These are phyloP conservation scores for Exophiala viscosa DNA, from an alignment of 2,329 filamentous ascomycete species.

Conservation along the genomic window DNA sequence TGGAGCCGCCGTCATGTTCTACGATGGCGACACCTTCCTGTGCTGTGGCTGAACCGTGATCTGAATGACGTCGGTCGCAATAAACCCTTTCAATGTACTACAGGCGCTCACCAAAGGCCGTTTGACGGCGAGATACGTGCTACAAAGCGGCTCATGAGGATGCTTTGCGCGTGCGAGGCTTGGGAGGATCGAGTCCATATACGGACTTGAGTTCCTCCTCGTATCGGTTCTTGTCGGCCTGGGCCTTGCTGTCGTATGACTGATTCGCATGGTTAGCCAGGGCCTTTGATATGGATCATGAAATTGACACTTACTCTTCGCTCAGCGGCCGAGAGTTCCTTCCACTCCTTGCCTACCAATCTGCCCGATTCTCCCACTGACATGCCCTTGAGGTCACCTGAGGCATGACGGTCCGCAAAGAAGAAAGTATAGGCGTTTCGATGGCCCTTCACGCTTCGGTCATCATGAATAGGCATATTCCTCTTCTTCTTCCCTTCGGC, in stretches of 20 bases:
- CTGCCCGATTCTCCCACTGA: slow-evolving; percentile 36
- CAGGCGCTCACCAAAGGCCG: too few species aligned
- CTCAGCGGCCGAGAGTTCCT: slow-evolving; percentile 37
- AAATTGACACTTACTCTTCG: slow-evolving; percentile 35
- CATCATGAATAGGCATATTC: slow-evolving; percentile 46
- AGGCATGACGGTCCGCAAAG: slow-evolving; percentile 40
- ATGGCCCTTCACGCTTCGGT: slow-evolving; percentile 49
- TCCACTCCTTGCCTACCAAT: slow-evolving; percentile 48
- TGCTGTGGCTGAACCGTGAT: too few species aligned
- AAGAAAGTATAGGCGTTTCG: slow-evolving; percentile 43
- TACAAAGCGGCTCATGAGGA: not conserved
- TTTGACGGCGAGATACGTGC: too few species aligned
- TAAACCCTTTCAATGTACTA: too few species aligned
- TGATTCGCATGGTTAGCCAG: slow-evolving; percentile 9
- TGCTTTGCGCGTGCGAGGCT: not conserved
- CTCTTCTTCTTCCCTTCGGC: slow-evolving; percentile 14
- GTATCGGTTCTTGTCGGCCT: slow-evolving; percentile 35
- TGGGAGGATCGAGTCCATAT: slow-evolving; percentile 33
- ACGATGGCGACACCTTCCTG: too few species aligned
- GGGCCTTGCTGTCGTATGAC: slow-evolving; percentile 31
- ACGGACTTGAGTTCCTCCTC: slow-evolving; percentile 34
- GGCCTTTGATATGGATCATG: not conserved
- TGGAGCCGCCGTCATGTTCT: too few species aligned
- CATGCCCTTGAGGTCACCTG: slow-evolving; percentile 52
- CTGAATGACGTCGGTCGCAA: too few species aligned